phyloP scores from a whole-genome alignment of 179 eudicot genomes.

The Sideroxylon spinosum region DNA sequence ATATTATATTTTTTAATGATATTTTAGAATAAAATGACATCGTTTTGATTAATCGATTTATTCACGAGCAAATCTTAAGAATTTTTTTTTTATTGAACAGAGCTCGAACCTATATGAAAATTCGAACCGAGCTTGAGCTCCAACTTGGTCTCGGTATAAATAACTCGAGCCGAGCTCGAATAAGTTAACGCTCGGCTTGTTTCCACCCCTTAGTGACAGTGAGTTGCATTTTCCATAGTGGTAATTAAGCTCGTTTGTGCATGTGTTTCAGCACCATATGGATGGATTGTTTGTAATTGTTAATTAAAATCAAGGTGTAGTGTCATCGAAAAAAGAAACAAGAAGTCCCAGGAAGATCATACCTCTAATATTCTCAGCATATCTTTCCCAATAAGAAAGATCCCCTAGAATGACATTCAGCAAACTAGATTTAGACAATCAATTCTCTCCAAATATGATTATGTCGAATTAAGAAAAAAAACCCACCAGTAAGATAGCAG shows the following conservation, averaged over 20 bases:
- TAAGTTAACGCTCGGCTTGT: too few species aligned
- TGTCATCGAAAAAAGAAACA: neutral
- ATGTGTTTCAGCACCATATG: neutral
- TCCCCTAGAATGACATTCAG: constrained; percentile 44
- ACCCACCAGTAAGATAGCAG: constrained; percentile 79
- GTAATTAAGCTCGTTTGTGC: too few species aligned
- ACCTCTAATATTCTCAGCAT: constrained; percentile 69
- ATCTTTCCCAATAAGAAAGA: constrained; percentile 65
- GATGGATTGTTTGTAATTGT: neutral
- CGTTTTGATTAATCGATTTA: too few species aligned
- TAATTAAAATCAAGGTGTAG: neutral
- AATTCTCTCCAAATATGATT: neutral
- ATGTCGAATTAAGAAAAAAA: neutral
- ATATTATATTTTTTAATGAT: neutral
- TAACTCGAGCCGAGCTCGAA: too few species aligned
- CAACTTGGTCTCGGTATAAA: too few species aligned
- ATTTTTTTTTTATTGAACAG: too few species aligned
- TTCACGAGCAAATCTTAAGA: too few species aligned
- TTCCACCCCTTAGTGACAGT: too few species aligned
- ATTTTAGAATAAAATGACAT: neutral
- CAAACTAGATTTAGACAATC: neutral
- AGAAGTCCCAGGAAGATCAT: constrained; percentile 18
- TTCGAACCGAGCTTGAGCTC: too few species aligned
- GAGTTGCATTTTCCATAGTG: too few species aligned
- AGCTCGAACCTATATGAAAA: too few species aligned